phyloP scores from a whole-genome alignment of 2,329 filamentous ascomycete species.

The Aspergillus quadricinctus region DNA sequence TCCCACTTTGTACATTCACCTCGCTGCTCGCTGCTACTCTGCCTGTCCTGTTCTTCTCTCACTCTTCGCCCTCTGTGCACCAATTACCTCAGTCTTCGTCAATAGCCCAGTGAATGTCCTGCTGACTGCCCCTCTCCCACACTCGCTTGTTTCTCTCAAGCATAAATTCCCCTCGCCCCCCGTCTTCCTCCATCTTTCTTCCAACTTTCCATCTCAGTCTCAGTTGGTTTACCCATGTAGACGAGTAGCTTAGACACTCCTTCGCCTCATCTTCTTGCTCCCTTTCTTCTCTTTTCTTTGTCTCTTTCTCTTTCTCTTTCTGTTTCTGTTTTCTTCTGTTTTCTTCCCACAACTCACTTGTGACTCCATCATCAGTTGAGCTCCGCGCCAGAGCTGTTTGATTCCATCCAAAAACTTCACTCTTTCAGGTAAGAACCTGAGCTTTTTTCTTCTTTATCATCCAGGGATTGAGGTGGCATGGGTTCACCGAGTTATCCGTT shows the following conservation, averaged over 20 bases:
- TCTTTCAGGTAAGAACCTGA: neutral
- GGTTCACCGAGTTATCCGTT: neutral
- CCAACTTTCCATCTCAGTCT: neutral
- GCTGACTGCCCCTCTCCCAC: neutral
- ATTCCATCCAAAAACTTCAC: neutral
- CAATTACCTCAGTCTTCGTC: neutral
- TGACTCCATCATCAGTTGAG: neutral
- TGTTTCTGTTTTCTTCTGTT: neutral
- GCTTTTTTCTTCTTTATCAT: neutral
- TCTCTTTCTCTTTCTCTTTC: neutral
- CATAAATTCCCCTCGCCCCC: neutral
- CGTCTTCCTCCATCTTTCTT: constrained; percentile 6
- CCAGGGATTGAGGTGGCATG: neutral
- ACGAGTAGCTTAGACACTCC: neutral
- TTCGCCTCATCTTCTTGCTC: neutral
- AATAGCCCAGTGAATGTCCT: neutral
- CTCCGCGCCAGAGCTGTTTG: neutral
- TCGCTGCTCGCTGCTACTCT: neutral
- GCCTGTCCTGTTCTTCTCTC: neutral
- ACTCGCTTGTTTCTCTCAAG: neutral
- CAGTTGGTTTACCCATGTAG: neutral
- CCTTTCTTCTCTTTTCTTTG: neutral
- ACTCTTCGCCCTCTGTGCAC: neutral
- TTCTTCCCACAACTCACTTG: neutral
- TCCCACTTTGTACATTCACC: neutral